Conservation (phyloP, 2,329 filamentous ascomycete species). For the Clonostachys solani region DNA sequence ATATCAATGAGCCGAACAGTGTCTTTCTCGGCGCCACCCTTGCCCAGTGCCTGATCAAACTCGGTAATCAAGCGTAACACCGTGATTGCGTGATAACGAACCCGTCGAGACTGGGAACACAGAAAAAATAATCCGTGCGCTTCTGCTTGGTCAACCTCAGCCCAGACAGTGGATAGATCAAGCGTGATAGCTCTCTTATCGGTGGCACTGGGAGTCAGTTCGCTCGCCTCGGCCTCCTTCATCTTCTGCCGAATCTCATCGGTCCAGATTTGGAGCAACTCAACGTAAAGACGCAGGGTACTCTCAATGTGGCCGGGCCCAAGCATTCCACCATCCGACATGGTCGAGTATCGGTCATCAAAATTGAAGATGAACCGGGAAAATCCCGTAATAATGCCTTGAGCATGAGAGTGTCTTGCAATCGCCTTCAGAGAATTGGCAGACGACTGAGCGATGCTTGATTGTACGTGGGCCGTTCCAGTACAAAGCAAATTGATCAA, state of each 20-base stretch:
- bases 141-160: constrained; percentile 94
- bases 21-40: constrained; percentile 51
- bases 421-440: constrained; percentile 93
- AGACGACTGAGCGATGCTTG: constrained; percentile 87
- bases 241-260: constrained; percentile 90
- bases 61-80: constrained; percentile 89
- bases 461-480: constrained; percentile 91
- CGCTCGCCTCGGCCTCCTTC: constrained; percentile 64
- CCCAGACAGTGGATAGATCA: constrained; percentile 83
- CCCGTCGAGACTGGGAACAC: constrained; percentile 88
- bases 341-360: constrained; percentile 93
- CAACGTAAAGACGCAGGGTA: constrained; percentile 87
- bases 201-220: constrained; percentile 55
- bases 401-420: constrained; percentile 85
- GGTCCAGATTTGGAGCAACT: constrained; percentile 94
- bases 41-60: constrained; percentile 82
- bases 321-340: constrained; percentile 96
- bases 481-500: constrained; percentile 94
- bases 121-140: constrained; percentile 96
- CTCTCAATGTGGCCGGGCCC: constrained; percentile 92
- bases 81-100: constrained; percentile 86
- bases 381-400: constrained; percentile 95
- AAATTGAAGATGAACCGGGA: constrained; percentile 98
- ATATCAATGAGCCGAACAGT: constrained; percentile 81
- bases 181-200: constrained; percentile 73